phyloP scores from a whole-genome alignment of 2,329 filamentous ascomycete genomes.

The Neoarthrinium moseri region DNA sequence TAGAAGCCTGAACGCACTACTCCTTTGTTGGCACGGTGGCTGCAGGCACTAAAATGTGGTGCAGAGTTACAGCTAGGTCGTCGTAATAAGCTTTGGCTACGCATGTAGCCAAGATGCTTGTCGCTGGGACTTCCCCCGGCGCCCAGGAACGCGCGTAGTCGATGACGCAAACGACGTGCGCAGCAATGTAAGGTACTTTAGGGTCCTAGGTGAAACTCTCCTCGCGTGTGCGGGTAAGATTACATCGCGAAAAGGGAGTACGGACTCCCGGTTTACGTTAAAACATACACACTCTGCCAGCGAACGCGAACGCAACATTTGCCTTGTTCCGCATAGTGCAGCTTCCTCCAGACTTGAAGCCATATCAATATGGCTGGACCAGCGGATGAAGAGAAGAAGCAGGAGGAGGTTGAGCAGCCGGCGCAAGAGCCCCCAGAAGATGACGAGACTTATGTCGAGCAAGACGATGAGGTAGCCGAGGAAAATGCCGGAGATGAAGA shows the following conservation, averaged over 20 bases:
- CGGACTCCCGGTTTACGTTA: too few species aligned
- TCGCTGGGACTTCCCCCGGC: background rate
- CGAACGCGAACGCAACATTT: too few species aligned
- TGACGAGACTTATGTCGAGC: constrained; percentile 4
- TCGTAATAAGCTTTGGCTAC: too few species aligned
- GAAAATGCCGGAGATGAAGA: background rate
- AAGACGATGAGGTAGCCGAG: background rate
- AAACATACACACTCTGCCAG: too few species aligned
- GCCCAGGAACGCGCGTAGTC: background rate
- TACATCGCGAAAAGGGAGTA: too few species aligned
- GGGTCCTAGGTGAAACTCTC: background rate
- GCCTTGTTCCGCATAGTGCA: too few species aligned
- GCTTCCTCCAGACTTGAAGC: background rate
- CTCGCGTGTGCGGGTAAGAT: background rate
- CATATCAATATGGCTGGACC: background rate
- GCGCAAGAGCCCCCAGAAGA: background rate
- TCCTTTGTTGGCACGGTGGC: too few species aligned
- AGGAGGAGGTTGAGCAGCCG: background rate
- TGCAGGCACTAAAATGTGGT: too few species aligned
- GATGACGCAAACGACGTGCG: background rate
- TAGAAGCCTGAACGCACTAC: too few species aligned
- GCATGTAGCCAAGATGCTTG: background rate
- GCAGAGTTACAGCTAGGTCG: too few species aligned
- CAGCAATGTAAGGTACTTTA: background rate
- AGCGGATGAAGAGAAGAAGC: background rate